These are phyloP conservation scores for Gentiana straminea DNA, from an alignment of 257 asterid species.

Conservation along the genomic window DNA sequence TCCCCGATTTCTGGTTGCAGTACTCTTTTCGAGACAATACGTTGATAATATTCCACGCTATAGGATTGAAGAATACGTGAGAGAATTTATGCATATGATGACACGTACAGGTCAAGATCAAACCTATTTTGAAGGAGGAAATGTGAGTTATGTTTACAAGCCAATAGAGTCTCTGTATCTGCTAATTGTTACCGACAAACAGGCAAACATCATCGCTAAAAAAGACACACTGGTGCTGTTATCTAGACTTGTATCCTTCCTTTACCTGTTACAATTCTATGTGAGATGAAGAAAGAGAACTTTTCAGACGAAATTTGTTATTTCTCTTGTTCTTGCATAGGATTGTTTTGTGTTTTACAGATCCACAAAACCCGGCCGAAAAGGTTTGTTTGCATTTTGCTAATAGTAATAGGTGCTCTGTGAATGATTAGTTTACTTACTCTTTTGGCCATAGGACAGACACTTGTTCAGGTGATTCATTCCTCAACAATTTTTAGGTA, in stretches of 20 bases:
- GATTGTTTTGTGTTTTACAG: too few species aligned
- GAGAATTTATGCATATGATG: constrained; percentile 77
- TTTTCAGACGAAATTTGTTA: not conserved
- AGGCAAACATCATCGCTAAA: constrained; percentile 94
- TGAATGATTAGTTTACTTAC: not conserved
- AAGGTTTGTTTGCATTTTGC: not conserved
- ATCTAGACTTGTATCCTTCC: constrained; percentile 81
- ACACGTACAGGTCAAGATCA: constrained; percentile 90
- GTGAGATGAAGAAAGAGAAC: too few species aligned
- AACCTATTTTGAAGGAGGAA: constrained; percentile 86
- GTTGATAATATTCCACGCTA: constrained; percentile 83
- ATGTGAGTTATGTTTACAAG: constrained; percentile 92
- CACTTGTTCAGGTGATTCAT: not conserved
- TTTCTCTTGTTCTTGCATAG: too few species aligned
- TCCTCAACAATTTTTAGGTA: too few species aligned
- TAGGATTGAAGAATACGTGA: constrained; percentile 94
- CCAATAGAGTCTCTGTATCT: constrained; percentile 78
- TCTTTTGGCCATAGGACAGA: not conserved
- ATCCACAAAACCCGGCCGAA: too few species aligned
- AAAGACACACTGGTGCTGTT: constrained; percentile 86
- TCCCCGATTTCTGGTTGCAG: constrained; percentile 26
- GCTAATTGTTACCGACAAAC: constrained; percentile 89
- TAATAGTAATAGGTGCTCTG: not conserved
- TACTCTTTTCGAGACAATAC: constrained; percentile 90
- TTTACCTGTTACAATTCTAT: not conserved